Evolutionary conservation across 2,329 filamentous ascomycete genomes (phyloP).

Genomic region (Zasmidium citrigriseum): DNA sequence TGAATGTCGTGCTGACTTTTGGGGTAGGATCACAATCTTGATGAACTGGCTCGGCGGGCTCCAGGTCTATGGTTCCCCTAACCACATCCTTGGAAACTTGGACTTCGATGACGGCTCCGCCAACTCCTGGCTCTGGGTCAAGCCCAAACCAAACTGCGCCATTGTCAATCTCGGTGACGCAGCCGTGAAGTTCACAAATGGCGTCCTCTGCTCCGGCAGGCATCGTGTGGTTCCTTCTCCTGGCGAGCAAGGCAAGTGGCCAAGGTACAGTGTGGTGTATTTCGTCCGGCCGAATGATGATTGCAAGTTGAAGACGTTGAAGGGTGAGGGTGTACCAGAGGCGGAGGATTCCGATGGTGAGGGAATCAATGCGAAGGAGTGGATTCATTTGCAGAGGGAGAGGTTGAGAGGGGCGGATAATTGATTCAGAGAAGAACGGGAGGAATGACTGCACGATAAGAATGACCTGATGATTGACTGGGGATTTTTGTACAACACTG

Average conservation of each 20-base stretch:
- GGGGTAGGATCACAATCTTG: constrained; percentile 52
- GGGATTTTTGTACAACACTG: background rate
- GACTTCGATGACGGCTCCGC: constrained; percentile 17
- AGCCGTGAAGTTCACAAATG: constrained; percentile 48
- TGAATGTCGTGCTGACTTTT: background rate
- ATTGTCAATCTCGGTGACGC: constrained; percentile 53
- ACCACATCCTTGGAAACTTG: constrained; percentile 21
- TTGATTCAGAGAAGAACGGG: background rate
- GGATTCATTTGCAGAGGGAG: constrained; percentile 43
- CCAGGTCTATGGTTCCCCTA: constrained; percentile 44
- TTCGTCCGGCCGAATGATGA: constrained; percentile 56
- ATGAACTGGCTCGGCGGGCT: constrained; percentile 60
- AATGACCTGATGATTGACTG: background rate
- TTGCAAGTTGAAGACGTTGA: constrained; percentile 44
- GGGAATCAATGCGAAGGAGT: constrained; percentile 42
- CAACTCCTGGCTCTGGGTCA: constrained; percentile 54
- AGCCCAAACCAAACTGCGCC: constrained; percentile 51
- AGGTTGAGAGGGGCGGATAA: constrained; percentile 29
- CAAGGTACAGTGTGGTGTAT: constrained; percentile 57
- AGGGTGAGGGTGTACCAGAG: constrained; percentile 32
- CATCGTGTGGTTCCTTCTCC: constrained; percentile 56
- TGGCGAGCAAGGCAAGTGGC: constrained; percentile 48
- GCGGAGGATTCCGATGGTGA: constrained; percentile 33
- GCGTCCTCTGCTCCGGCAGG: constrained; percentile 42
- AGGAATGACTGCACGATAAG: background rate